Evolutionary conservation across 2,329 filamentous ascomycete species (phyloP), one percentile per base, ranked within the genome.

Genomic region (Didymosphaeria variabile): DNA sequence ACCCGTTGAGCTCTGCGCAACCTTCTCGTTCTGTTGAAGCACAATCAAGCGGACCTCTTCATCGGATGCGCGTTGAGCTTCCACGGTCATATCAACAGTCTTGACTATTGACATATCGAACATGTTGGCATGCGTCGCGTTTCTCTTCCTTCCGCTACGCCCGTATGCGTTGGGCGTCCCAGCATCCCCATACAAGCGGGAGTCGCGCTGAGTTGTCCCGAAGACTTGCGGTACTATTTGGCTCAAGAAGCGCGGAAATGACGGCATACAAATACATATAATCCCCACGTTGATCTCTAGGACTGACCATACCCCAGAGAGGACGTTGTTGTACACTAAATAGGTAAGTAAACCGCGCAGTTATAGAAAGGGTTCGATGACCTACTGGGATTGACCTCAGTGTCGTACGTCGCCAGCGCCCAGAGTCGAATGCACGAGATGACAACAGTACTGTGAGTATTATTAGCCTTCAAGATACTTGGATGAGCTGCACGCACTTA

Each of bases 391-490:
- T 82, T 81, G 0, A 68, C 55, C 5, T 79, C 79, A 29, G 68
- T 75, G 17, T 75, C 75, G 60, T 82, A 81, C 38, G 72, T 62
- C 49, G 81, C 73, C 15, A 82, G 69, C 2, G 78, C 77, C 15
- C 73, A 69, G 5, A 82, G 68, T 6, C 80, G 78, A 36, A 81
- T 63, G 55, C 79, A 72, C 54, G 78, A 80, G 49, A 81, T 71
- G 13, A 82, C 62, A 6, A 78, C 80, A 10, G 65, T 67, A 6
- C 55, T 61, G 26, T 19, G n/a, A n/a, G n/a, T 12, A 50, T 38
- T 19, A 17, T 50, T 23, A 50, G 34, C 15, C 6, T 57, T 8
- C 15, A n/a, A 6, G 3, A 7, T 10, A 19, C 21, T 15, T 32
- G 26, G 29, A 17, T 44, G 45, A 45, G 12, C 4, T 42, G 52